Base-by-base conservation (phyloP, 2,329 filamentous ascomycete genomes). In the Leptographium galeiforme region DNA sequence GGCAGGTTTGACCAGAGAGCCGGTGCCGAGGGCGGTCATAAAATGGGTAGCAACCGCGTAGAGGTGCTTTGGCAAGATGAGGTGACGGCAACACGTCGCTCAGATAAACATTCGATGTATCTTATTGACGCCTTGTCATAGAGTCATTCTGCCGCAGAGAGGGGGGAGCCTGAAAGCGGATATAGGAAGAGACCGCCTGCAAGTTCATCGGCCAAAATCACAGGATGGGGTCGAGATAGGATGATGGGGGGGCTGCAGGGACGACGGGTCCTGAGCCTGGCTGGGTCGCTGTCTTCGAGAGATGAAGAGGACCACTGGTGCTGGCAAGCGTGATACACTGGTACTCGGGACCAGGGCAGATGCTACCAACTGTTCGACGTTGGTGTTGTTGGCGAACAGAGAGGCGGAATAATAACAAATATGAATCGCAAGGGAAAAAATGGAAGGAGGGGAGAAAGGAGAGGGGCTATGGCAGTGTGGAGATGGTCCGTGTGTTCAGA, bases 401-500 rank as follows among this genome's bases (percentile, higher is more conserved):
- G 19, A 38, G n/a, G 19, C 18, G 18, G 39, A 38, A 46, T 39
- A 48, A 48, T 48, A 18, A 54, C 30, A 48, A 50, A 54, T 30
- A 50, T 13, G 19, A 51, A 46, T 34, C 30, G 36, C 30, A 54
- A 30, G 41, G 34, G 19, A 41, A 47, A 48, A 54, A 51, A 48
- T 48, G 45, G 25, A 51, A 54, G 44, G 41, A 47, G 44, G 53
- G 53, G 41, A 51, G 48, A 19, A 18, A 33, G 34, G 53, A 44
- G 44, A 38, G 49, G 36, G 52, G 47, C 52, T 33, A 11, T 44
- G 44, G 48, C 32, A 51, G 44, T 55, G 53, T 44, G 53, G 53
- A 55, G 50, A 40, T 55, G 53, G 53, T 55, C 53, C 40, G 53
- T 55, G 53, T 52, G 50, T 50, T 48, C 25, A 45, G 44, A 36